Percentiles rank a stretch among this genome's conserved stretches.
phyloP scores from a whole-genome alignment of 106 monocot genomes.

The Dactylorhiza incarnata region DNA sequence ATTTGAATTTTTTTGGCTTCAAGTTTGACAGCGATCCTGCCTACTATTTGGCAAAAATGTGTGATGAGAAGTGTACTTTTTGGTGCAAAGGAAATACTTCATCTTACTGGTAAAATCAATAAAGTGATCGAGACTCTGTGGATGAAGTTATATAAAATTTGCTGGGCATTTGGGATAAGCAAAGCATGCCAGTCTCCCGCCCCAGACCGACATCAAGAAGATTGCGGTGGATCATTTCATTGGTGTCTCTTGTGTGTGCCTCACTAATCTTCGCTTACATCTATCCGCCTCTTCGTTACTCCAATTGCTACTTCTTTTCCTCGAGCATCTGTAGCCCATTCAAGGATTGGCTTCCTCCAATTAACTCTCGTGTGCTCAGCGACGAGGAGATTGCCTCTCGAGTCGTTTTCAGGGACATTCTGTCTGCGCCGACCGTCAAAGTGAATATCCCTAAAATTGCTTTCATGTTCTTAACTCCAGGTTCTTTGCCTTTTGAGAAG shows the following conservation, averaged over 20 bases:
- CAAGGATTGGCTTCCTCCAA: constrained; percentile 78
- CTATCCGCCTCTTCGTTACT: constrained; percentile 43
- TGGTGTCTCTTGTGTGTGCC: constrained; percentile 52
- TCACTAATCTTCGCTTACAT: constrained; percentile 61
- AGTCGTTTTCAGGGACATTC: constrained; percentile 54
- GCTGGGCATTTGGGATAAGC: constrained; percentile 26
- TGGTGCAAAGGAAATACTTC: neutral
- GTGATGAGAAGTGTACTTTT: neutral
- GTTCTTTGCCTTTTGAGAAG: constrained; percentile 85
- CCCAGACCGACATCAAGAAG: constrained; percentile 38
- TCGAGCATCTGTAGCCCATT: constrained; percentile 53
- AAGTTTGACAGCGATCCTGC: neutral
- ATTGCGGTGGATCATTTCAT: constrained; percentile 71
- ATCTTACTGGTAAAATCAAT: neutral
- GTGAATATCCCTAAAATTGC: constrained; percentile 68
- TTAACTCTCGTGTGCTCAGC: constrained; percentile 30
- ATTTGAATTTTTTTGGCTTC: neutral
- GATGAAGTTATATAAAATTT: constrained; percentile 46
- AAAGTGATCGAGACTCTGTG: constrained; percentile 12
- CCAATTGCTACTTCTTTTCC: constrained; percentile 62
- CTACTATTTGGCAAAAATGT: neutral
- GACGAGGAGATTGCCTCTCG: constrained; percentile 74
- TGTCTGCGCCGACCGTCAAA: constrained; percentile 27
- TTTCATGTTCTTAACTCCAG: constrained; percentile 91
- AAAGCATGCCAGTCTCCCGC: constrained; percentile 36